phyloP scores from a whole-genome alignment of 805 yeast species.

The Kazachstania africana region DNA sequence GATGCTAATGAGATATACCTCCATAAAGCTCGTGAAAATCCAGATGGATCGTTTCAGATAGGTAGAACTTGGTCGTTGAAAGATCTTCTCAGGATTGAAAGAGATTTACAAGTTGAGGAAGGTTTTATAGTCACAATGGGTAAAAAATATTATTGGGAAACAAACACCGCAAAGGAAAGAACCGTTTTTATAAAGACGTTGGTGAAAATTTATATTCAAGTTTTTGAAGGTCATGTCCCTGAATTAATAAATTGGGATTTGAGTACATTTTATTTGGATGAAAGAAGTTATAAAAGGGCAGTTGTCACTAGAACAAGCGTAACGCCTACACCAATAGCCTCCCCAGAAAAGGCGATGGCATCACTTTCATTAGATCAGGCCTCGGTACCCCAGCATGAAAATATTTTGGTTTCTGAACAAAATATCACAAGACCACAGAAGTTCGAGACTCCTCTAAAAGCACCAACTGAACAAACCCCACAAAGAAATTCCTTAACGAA shows the following conservation, averaged over 20 bases:
- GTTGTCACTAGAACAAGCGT: slow-evolving; percentile 7
- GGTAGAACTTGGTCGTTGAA: slow-evolving; percentile 88
- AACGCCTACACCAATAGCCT: not conserved
- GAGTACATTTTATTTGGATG: slow-evolving; percentile 29
- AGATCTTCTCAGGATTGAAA: slow-evolving; percentile 48
- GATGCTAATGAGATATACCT: slow-evolving; percentile 58
- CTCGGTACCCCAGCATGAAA: too few species aligned
- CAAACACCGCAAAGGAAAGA: slow-evolving; percentile 45
- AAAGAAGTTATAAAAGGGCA: slow-evolving; percentile 27
- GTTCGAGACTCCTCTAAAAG: not conserved
- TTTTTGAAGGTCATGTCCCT: slow-evolving; percentile 46
- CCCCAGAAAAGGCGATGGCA: not conserved
- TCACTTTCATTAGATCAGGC: too few species aligned
- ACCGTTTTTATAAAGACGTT: slow-evolving; percentile 45
- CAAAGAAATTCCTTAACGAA: slow-evolving; percentile 9
- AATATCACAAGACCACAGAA: too few species aligned
- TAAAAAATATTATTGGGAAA: slow-evolving; percentile 79
- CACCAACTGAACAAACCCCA: slow-evolving; percentile 1
- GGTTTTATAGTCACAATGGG: slow-evolving; percentile 54
- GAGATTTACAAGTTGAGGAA: slow-evolving; percentile 39
- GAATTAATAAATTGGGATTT: slow-evolving; percentile 41
- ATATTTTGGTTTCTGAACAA: too few species aligned
- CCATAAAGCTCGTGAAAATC: slow-evolving; percentile 78
- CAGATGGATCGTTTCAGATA: slow-evolving; percentile 66
- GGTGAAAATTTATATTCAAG: slow-evolving; percentile 41